A percentile compares a stretch with the other conserved stretches of the same genome.
Conservation (phyloP, 257 asterid genomes). For the Nicotiana attenuata region DNA sequence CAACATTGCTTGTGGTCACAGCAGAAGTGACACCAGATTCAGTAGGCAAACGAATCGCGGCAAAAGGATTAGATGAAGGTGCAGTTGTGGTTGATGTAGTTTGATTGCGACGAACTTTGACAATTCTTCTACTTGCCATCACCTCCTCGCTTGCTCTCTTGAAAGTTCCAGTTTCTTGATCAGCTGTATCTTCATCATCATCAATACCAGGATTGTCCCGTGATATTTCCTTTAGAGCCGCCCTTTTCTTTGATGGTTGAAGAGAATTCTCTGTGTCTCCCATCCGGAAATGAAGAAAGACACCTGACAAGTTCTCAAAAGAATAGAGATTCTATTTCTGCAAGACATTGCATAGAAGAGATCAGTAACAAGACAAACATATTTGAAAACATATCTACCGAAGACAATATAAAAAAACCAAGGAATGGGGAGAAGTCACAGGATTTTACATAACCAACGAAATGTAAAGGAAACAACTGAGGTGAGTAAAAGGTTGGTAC, state of each 20-base stretch:
- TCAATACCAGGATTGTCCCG: constrained; percentile 92
- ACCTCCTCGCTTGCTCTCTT: constrained; percentile 86
- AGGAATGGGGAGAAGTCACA: neutral
- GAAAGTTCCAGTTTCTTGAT: constrained; percentile 66
- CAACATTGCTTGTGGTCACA: constrained; percentile 8
- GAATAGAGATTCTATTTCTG: neutral
- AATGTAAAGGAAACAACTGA: neutral
- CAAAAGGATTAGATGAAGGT: constrained; percentile 68
- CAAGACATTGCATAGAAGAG: constrained; percentile 13
- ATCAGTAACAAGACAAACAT: neutral
- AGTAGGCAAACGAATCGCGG: constrained; percentile 50
- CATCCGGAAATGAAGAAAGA: constrained; percentile 34
- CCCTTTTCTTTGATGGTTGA: constrained; percentile 84
- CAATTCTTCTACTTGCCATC: constrained; percentile 78
- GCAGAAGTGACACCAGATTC: constrained; percentile 20
- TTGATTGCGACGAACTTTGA: constrained; percentile 63
- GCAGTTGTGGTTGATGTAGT: constrained; percentile 40
- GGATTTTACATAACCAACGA: neutral
- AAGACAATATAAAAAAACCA: neutral
- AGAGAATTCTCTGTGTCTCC: constrained; percentile 58
- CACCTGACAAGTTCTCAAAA: constrained; percentile 3
- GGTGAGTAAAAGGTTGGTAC: neutral
- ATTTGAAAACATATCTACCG: neutral
- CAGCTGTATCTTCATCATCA: constrained; percentile 64
- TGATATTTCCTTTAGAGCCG: constrained; percentile 71